Evolutionary conservation across 805 yeast genomes (phyloP).

Genomic region (Kuraishia molischiana): DNA sequence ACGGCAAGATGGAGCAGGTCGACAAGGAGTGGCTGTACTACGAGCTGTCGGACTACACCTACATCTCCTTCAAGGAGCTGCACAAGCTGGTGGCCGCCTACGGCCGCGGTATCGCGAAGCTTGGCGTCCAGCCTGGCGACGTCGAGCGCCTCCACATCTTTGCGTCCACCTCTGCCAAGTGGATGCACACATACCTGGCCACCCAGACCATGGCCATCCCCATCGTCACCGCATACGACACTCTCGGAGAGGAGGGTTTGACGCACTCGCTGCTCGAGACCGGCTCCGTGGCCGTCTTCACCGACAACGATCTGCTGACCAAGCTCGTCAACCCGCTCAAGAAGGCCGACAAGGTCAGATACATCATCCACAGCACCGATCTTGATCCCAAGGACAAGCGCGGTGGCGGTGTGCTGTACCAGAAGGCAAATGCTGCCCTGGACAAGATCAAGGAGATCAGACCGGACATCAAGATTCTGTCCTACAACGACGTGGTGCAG

Average conservation of each 20-base stretch:
- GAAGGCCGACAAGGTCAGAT: constrained; percentile 49
- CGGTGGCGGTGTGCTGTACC: constrained; percentile 47
- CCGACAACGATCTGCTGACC: constrained; percentile 67
- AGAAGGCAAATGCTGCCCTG: constrained; percentile 45
- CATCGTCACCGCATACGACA: constrained; percentile 92
- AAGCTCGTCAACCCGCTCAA: constrained; percentile 66
- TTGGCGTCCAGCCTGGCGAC: constrained; percentile 60
- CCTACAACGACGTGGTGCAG: constrained; percentile 54
- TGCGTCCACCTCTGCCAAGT: constrained; percentile 79
- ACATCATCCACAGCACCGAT: constrained; percentile 60
- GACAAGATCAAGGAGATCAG: constrained; percentile 52
- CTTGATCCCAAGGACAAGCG: constrained; percentile 57
- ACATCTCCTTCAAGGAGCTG: constrained; percentile 52
- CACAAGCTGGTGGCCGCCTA: constrained; percentile 34
- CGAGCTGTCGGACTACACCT: constrained; percentile 68
- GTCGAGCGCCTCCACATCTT: constrained; percentile 67
- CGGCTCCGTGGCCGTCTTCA: constrained; percentile 66
- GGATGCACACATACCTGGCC: constrained; percentile 86
- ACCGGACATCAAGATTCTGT: constrained; percentile 64
- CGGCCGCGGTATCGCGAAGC: constrained; percentile 67
- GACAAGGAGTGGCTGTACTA: constrained; percentile 85
- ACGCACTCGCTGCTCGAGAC: constrained; percentile 82
- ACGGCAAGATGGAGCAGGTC: constrained; percentile 63
- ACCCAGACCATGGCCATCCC: constrained; percentile 73
- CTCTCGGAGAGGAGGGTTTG: constrained; percentile 82